phyloP scores from a whole-genome alignment of 345 rosid species.

The Camelina hispida region DNA sequence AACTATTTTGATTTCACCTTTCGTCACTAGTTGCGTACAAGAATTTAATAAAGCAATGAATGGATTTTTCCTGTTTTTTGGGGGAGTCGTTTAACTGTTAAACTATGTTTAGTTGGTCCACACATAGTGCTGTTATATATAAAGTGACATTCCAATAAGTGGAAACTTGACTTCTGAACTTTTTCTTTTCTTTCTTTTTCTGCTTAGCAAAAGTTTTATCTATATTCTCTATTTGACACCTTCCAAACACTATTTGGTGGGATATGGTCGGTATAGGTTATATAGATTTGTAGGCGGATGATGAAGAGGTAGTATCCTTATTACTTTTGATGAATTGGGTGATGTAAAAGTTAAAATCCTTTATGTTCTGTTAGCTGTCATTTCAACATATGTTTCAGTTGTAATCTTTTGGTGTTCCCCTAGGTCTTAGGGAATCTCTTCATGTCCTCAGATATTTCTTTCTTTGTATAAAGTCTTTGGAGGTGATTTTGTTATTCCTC shows the following conservation, averaged over 20 bases:
- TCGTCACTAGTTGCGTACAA: conserved; percentile 34
- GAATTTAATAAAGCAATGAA: conserved; percentile 20
- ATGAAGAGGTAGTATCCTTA: background rate
- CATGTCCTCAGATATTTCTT: background rate
- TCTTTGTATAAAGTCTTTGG: background rate
- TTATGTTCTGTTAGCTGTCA: conserved; percentile 25
- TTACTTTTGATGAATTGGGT: background rate
- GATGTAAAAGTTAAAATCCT: conserved; percentile 7
- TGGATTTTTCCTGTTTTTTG: background rate
- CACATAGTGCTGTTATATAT: conserved; percentile 6
- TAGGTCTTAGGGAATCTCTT: conserved; percentile 28
- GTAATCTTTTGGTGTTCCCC: conserved; percentile 33
- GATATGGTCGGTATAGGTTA: conserved; percentile 14
- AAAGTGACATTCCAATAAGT: conserved; percentile 41
- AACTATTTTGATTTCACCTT: conserved; percentile 23
- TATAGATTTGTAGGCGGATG: conserved; percentile 9
- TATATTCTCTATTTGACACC: conserved; percentile 33
- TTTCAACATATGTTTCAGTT: conserved; percentile 25
- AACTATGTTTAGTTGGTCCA: conserved; percentile 37
- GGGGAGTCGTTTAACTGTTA: conserved; percentile 24
- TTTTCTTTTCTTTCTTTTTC: background rate
- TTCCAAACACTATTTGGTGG: conserved; percentile 8
- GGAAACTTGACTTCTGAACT: conserved; percentile 34
- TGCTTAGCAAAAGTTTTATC: conserved; percentile 10
- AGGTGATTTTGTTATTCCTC: background rate